These are phyloP conservation scores for Asterophora lycoperdoides DNA, from an alignment of 768 basidiomycete genomes.

Conservation along the genomic window DNA sequence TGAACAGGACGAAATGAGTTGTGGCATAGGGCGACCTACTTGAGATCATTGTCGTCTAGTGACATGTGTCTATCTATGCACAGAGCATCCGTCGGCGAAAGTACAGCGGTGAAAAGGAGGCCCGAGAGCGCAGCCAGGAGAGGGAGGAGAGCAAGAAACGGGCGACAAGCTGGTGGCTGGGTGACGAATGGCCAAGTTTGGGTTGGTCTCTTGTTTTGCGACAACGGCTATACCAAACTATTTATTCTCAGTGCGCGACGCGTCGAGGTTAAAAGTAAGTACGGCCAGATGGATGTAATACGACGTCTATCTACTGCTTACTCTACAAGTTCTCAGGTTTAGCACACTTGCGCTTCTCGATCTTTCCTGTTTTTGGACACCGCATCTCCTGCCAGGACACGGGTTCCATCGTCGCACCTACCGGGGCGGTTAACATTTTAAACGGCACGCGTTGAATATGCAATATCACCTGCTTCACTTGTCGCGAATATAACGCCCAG, in stretches of 20 bases:
- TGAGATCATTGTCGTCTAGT: slow-evolving; percentile 61
- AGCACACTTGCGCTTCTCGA: slow-evolving; percentile 83
- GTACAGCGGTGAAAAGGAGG: slow-evolving; percentile 56
- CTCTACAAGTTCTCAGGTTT: slow-evolving; percentile 66
- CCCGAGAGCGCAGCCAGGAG: slow-evolving; percentile 6
- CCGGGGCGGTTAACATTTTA: neutral
- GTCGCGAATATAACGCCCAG: slow-evolving; percentile 90
- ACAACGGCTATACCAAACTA: slow-evolving; percentile 4
- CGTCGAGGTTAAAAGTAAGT: neutral
- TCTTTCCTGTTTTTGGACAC: slow-evolving; percentile 72
- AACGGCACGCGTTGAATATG: neutral
- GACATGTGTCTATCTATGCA: slow-evolving; percentile 58
- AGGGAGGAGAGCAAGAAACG: slow-evolving; percentile 10
- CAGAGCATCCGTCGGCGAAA: slow-evolving; percentile 55
- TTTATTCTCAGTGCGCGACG: neutral
- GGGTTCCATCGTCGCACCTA: slow-evolving; percentile 79
- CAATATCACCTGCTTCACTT: slow-evolving; percentile 69
- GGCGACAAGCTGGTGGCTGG: slow-evolving; percentile 7
- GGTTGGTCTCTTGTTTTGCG: slow-evolving; percentile 10
- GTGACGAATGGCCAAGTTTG: slow-evolving; percentile 14
- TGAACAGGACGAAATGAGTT: slow-evolving; percentile 14
- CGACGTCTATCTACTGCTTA: neutral
- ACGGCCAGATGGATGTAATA: neutral
- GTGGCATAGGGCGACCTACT: slow-evolving; percentile 35
- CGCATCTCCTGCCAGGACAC: slow-evolving; percentile 92